phyloP scores from a whole-genome alignment of 768 basidiomycete genomes.

The Tulasnella sp. region DNA sequence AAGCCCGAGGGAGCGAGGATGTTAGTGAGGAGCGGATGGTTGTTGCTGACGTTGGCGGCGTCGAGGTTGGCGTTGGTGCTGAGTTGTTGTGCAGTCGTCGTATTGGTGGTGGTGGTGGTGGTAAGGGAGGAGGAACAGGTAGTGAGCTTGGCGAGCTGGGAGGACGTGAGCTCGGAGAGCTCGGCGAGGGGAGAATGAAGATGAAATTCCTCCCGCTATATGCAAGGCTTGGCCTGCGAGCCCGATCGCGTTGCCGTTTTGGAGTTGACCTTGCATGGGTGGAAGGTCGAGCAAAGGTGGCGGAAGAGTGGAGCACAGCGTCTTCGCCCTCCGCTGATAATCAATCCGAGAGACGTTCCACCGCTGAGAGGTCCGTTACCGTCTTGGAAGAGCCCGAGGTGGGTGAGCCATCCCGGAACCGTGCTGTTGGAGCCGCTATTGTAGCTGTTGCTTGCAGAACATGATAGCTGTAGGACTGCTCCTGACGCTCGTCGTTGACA shows the following conservation, averaged over 20 bases:
- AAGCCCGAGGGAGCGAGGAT: no score
- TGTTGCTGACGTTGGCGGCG: no score
- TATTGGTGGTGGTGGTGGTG: no score
- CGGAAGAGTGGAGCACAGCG: background rate
- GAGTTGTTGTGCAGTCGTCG: no score
- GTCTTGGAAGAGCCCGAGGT: background rate
- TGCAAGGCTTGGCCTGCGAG: no score
- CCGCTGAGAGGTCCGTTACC: background rate
- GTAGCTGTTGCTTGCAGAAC: background rate
- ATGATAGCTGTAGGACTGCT: background rate
- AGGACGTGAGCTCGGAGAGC: background rate
- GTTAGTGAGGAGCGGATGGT: no score
- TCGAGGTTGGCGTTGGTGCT: no score
- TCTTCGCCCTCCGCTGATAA: background rate
- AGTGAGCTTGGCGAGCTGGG: background rate
- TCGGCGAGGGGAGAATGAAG: background rate
- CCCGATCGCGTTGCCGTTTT: background rate
- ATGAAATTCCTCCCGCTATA: background rate
- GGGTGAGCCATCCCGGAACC: background rate
- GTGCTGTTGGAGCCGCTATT: background rate
- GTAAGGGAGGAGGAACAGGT: no score
- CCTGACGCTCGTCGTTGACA: slow-evolving; percentile 15
- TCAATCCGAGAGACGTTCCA: background rate
- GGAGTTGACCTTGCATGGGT: background rate
- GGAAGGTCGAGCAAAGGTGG: background rate